Evolutionary conservation across 441 rosid genomes (phyloP).

Genomic region (Eutrema salsugineum): DNA sequence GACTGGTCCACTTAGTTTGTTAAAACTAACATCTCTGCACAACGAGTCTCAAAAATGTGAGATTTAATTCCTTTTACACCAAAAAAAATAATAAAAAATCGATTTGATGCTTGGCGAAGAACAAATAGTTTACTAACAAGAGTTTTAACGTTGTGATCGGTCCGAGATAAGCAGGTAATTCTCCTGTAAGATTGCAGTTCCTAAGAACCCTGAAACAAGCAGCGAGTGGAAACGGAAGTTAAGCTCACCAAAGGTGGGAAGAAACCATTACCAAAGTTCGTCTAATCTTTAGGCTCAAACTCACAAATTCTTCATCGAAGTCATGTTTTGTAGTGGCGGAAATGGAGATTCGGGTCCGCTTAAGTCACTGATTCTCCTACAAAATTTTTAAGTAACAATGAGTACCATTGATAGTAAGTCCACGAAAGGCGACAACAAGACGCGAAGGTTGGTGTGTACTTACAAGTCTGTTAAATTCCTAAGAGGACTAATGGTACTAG

Average conservation of each 20-base stretch:
- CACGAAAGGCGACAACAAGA: background rate
- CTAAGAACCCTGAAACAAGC: conserved; percentile 43
- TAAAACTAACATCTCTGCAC: conserved; percentile 73
- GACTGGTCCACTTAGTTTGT: conserved; percentile 54
- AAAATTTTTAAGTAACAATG: background rate
- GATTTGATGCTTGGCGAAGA: background rate
- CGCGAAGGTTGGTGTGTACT: conserved; percentile 7
- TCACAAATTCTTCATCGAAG: conserved; percentile 38
- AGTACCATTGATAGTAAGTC: background rate
- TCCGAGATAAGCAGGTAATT: conserved; percentile 42
- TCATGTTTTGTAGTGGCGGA: conserved; percentile 38
- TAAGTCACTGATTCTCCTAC: conserved; percentile 68
- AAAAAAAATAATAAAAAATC: background rate
- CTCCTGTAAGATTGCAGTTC: conserved; percentile 54
- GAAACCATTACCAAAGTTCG: background rate
- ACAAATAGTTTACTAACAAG: conserved; percentile 40
- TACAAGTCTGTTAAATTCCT: conserved; percentile 40
- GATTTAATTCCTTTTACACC: background rate
- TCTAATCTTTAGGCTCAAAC: conserved; percentile 1
- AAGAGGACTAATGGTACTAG: conserved; percentile 36
- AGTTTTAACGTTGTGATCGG: background rate
- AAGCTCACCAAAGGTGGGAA: background rate
- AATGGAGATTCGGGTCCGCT: conserved; percentile 38
- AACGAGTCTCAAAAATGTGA: conserved; percentile 16
- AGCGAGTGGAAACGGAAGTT: background rate